Conservation (phyloP, 306 rosid species). For the Cucurbita maxima region DNA sequence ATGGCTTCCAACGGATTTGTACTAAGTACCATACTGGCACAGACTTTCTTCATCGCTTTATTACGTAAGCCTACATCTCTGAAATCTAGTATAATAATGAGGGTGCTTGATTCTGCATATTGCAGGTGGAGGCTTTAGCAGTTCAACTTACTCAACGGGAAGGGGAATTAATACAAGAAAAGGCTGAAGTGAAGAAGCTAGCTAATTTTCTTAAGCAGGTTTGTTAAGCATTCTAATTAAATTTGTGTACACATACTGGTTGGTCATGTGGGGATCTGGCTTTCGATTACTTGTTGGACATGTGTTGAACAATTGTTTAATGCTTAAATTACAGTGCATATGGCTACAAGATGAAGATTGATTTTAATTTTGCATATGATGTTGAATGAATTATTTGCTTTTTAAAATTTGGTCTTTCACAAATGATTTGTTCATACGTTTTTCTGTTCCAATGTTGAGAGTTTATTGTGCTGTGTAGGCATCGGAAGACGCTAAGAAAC, state of each 20-base stretch:
- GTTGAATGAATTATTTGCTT: not conserved
- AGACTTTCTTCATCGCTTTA: not conserved
- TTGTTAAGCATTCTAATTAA: conserved; percentile 1
- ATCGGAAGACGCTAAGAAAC: conserved; percentile 81
- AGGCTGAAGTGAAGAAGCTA: conserved; percentile 85
- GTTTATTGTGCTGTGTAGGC: conserved; percentile 41
- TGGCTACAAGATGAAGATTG: not conserved
- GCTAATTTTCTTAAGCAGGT: conserved; percentile 98
- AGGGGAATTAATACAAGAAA: conserved; percentile 69
- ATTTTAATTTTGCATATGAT: not conserved
- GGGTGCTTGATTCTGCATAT: not conserved
- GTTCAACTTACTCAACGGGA: conserved; percentile 75
- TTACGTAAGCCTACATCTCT: not conserved
- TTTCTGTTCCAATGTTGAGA: conserved; percentile 8
- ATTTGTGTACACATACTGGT: not conserved
- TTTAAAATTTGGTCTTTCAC: not conserved
- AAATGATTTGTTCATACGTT: not conserved
- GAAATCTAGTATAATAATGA: not conserved
- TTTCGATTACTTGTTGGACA: not conserved
- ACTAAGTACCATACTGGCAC: not conserved
- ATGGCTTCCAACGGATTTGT: not conserved
- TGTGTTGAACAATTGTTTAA: not conserved
- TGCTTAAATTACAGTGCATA: not conserved
- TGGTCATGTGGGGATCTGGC: not conserved
- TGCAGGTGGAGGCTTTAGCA: conserved; percentile 67